Percentiles rank a stretch among this genome's conserved stretches.
These are phyloP conservation scores for Kregervanrija pseudodelftensis DNA, from an alignment of 805 yeast genomes.

Conservation along the genomic window DNA sequence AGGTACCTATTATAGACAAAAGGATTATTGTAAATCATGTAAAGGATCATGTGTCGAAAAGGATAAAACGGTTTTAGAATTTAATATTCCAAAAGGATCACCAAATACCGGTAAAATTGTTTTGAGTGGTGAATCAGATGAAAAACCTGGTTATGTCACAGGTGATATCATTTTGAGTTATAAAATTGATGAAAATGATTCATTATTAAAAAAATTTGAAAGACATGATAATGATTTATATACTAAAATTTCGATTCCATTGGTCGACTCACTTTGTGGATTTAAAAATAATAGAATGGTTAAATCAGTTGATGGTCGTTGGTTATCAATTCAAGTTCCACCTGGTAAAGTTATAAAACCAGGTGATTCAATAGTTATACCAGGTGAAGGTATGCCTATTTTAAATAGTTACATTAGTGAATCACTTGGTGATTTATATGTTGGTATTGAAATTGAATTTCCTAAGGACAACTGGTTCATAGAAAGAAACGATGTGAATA, in stretches of 20 bases:
- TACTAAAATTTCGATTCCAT: constrained; percentile 50
- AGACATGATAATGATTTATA: constrained; percentile 55
- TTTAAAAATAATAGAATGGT: constrained; percentile 54
- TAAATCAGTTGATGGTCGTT: constrained; percentile 75
- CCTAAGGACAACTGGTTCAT: constrained; percentile 82
- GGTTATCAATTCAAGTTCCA: constrained; percentile 56
- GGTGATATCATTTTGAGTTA: constrained; percentile 73
- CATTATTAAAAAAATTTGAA: constrained; percentile 28
- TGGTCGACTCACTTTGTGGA: constrained; percentile 83
- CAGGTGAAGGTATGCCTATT: constrained; percentile 81
- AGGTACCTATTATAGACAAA: constrained; percentile 52
- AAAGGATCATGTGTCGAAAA: constrained; percentile 53
- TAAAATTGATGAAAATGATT: constrained; percentile 37
- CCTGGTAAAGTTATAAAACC: constrained; percentile 79
- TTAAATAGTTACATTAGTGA: constrained; percentile 21
- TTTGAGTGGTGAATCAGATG: constrained; percentile 68
- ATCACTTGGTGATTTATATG: constrained; percentile 58
- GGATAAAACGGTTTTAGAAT: constrained; percentile 67
- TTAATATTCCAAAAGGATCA: constrained; percentile 70
- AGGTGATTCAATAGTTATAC: constrained; percentile 55
- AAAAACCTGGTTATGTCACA: constrained; percentile 60
- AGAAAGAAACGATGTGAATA: constrained; percentile 58
- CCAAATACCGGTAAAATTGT: constrained; percentile 53
- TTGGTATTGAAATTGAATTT: constrained; percentile 66
- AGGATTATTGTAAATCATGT: constrained; percentile 76